Percentiles rank a stretch among this genome's conserved stretches.
phyloP scores from a whole-genome alignment of 257 asterid species.

The Solanum sparsipilum region DNA sequence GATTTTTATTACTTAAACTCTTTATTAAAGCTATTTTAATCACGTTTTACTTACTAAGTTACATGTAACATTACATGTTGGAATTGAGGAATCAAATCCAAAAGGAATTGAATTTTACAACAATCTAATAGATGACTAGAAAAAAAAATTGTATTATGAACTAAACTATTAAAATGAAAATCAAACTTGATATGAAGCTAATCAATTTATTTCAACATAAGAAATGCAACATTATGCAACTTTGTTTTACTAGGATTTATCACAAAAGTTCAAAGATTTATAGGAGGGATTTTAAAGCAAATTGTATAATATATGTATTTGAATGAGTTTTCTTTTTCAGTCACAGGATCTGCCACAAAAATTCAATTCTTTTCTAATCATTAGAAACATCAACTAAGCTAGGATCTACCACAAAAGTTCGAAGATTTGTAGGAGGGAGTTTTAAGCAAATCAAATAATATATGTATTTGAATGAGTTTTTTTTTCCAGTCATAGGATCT shows the following conservation, averaged over 20 bases:
- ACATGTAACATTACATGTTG: constrained; percentile 5
- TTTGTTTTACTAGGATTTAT: constrained; percentile 75
- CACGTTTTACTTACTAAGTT: background rate
- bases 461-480: constrained; percentile 5
- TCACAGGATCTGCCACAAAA: background rate
- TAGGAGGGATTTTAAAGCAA: constrained; percentile 37
- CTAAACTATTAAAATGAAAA: background rate
- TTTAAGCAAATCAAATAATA: constrained; percentile 10
- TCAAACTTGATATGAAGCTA: background rate
- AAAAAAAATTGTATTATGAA: constrained; percentile 34
- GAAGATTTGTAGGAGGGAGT: constrained; percentile 50
- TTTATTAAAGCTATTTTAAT: background rate
- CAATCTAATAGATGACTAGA: constrained; percentile 39
- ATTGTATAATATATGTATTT: background rate
- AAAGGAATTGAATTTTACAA: constrained; percentile 61
- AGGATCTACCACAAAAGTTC: constrained; percentile 58
- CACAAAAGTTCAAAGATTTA: constrained; percentile 47
- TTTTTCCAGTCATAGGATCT: too few relatives aligned
- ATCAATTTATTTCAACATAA: background rate
- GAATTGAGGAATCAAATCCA: constrained; percentile 54
- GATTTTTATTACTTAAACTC: background rate
- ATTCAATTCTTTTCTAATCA: background rate
- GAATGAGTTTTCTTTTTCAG: background rate
- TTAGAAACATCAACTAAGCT: background rate
- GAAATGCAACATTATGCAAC: constrained; percentile 64